These are phyloP conservation scores for Kwoniella newhampshirensis DNA, from an alignment of 768 basidiomycete species.

Conservation along the genomic window DNA sequence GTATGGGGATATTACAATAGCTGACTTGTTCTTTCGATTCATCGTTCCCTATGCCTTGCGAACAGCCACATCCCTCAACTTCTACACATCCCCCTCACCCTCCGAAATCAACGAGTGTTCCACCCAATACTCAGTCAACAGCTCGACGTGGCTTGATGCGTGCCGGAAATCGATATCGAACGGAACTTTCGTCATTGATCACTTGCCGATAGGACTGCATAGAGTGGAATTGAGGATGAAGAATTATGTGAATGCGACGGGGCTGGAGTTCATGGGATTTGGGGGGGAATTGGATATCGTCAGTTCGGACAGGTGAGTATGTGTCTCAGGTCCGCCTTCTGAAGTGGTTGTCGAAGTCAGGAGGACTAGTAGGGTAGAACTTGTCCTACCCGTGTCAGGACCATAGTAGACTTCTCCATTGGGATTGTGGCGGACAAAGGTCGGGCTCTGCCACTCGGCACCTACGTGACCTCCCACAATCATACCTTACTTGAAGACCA, in stretches of 20 bases:
- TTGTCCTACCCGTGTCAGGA: too few species aligned
- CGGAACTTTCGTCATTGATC: neutral
- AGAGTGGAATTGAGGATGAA: conserved; percentile 8
- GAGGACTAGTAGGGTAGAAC: too few species aligned
- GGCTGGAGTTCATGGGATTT: conserved; percentile 21
- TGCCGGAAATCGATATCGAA: neutral
- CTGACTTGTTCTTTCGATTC: too few species aligned
- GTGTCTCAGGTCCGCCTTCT: too few species aligned
- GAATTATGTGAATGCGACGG: neutral
- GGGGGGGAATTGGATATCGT: conserved; percentile 11
- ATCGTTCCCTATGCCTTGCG: too few species aligned
- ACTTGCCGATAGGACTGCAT: conserved; percentile 18
- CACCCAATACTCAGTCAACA: conserved; percentile 18
- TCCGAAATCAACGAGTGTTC: neutral
- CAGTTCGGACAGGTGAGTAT: conserved; percentile 13
- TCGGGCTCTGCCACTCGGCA: too few species aligned
- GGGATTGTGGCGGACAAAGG: too few species aligned
- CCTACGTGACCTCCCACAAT: neutral
- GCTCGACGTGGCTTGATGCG: conserved; percentile 10
- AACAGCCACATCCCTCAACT: conserved; percentile 9
- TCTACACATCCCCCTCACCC: conserved; percentile 9
- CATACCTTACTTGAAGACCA: neutral
- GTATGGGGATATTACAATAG: too few species aligned
- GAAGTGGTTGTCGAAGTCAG: too few species aligned
- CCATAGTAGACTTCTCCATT: too few species aligned